These are phyloP conservation scores for Colletotrichum limetticola DNA, from an alignment of 2,329 filamentous ascomycete species.

Conservation along the genomic window DNA sequence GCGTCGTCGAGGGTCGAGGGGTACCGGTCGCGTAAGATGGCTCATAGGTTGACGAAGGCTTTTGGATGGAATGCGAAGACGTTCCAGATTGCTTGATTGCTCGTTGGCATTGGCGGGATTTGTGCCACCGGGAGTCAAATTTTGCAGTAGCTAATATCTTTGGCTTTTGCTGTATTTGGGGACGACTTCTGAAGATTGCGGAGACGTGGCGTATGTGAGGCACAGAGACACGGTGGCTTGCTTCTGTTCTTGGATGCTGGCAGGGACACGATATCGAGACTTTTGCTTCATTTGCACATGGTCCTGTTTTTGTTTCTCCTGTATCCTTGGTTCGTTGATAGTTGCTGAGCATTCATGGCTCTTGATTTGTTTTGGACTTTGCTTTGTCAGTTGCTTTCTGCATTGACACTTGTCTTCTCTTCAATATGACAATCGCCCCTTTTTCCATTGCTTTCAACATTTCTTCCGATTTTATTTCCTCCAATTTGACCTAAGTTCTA, in stretches of 20 bases:
- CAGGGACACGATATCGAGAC: neutral
- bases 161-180: neutral
- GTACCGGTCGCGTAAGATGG: constrained; percentile 41
- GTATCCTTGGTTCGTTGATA: neutral
- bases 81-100: constrained; percentile 39
- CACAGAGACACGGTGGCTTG: neutral
- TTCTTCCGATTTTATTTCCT: no score
- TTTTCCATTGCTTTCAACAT: no score
- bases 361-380: neutral
- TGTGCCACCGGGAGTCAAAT: neutral
- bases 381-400: neutral
- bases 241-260: neutral
- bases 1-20: constrained; percentile 50
- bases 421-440: neutral
- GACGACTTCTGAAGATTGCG: neutral
- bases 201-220: neutral
- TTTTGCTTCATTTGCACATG: neutral
- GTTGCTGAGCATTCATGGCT: neutral
- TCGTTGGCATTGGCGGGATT: neutral
- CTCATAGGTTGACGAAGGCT: constrained; percentile 44
- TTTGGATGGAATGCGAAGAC: constrained; percentile 50
- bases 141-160: neutral
- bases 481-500: no score
- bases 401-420: neutral
- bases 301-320: neutral